Conservation (phyloP, 768 basidiomycete genomes). For the Hysterangium stoloniferum region DNA sequence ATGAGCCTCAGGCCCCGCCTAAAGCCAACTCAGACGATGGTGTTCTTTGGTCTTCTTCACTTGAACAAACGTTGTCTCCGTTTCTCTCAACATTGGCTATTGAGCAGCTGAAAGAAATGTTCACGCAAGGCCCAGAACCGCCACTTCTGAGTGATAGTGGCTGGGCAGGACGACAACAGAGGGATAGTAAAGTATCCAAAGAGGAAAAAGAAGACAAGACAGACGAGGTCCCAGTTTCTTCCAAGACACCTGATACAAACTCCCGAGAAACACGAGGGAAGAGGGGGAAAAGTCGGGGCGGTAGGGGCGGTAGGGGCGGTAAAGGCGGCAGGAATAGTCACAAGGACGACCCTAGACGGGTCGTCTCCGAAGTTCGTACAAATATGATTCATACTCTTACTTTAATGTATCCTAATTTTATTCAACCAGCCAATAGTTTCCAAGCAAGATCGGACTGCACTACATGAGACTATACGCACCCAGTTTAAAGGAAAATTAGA, state of each 20-base stretch:
- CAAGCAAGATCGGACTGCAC: slow-evolving; percentile 71
- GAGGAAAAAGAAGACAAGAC: background rate
- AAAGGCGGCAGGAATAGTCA: slow-evolving; percentile 33
- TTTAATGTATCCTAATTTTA: slow-evolving; percentile 13
- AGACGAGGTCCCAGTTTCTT: slow-evolving; percentile 10
- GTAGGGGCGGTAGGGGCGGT: slow-evolving; percentile 32
- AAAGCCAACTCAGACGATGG: background rate
- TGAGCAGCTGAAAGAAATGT: slow-evolving; percentile 59
- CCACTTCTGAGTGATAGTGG: slow-evolving; percentile 68
- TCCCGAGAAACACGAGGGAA: slow-evolving; percentile 17
- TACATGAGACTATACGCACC: slow-evolving; percentile 76
- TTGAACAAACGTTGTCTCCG: slow-evolving; percentile 45
- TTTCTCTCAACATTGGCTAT: slow-evolving; percentile 61
- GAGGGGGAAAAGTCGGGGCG: slow-evolving; percentile 29
- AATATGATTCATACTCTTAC: slow-evolving; percentile 8
- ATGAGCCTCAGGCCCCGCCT: background rate
- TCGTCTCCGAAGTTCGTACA: slow-evolving; percentile 70
- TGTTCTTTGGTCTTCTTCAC: slow-evolving; percentile 56
- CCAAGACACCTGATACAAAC: slow-evolving; percentile 12
- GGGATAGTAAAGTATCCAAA: slow-evolving; percentile 19
- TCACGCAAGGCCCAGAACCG: slow-evolving; percentile 73
- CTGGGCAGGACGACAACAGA: slow-evolving; percentile 50
- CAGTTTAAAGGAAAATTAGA: slow-evolving; percentile 80
- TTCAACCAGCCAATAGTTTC: slow-evolving; percentile 63
- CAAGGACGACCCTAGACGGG: slow-evolving; percentile 62